Evolutionary conservation across 345 rosid genomes (phyloP).

Genomic region (Fremontodendron californicum): DNA sequence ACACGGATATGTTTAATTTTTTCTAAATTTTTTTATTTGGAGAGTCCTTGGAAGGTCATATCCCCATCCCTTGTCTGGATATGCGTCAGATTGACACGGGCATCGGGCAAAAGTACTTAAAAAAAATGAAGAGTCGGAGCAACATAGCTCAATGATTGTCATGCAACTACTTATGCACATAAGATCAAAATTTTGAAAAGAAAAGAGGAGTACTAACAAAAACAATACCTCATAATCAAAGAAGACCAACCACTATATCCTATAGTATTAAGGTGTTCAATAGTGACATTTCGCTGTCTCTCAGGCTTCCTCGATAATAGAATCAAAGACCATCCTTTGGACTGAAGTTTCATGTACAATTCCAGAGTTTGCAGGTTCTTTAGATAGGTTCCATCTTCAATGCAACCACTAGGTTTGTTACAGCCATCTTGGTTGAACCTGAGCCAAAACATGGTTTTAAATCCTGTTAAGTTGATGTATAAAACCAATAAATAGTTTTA

Average conservation of each 20-base stretch:
- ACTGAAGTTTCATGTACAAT: constrained; percentile 48
- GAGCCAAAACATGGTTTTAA: constrained; percentile 2
- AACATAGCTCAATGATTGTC: neutral
- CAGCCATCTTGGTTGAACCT: constrained; percentile 30
- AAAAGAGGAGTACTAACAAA: neutral
- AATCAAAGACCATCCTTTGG: constrained; percentile 57
- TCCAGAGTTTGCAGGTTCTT: constrained; percentile 32
- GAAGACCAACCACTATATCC: constrained; percentile 62
- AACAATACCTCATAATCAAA: constrained; percentile 67
- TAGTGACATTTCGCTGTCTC: constrained; percentile 33
- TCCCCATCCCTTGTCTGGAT: no score
- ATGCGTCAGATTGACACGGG: no score
- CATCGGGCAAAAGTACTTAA: no score
- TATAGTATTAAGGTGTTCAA: constrained; percentile 38
- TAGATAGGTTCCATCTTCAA: constrained; percentile 41
- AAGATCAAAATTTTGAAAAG: neutral
- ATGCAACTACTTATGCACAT: neutral
- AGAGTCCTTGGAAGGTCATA: no score
- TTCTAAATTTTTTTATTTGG: no score
- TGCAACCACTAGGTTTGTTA: constrained; percentile 18
- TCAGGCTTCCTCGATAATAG: constrained; percentile 52
- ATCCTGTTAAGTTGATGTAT: neutral
- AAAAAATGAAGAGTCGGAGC: no score
- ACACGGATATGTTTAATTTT: no score
- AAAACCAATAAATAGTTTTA: neutral